Conservation (phyloP, 345 rosid species). For the Citrus maxima region DNA sequence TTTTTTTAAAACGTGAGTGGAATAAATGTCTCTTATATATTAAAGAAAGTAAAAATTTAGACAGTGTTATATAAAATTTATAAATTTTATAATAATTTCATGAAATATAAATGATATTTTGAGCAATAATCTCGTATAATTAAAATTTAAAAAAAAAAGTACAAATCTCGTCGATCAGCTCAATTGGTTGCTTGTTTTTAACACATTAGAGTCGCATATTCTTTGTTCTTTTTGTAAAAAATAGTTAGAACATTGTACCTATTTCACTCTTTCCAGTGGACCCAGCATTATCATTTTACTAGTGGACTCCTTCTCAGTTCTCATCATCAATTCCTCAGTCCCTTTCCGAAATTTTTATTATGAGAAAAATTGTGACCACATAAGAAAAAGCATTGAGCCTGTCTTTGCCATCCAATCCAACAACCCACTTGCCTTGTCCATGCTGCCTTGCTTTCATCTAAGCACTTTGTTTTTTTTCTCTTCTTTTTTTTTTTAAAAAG, state of each 20-base stretch:
- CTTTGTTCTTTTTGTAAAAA: too few relatives aligned
- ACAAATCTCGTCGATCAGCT: too few relatives aligned
- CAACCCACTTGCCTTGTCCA: background rate
- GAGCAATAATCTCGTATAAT: rapidly evolving
- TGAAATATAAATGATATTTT: too few relatives aligned
- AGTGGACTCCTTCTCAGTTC: background rate
- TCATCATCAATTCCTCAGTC: background rate
- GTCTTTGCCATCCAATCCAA: background rate
- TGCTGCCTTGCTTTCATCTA: background rate
- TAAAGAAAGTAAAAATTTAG: too few relatives aligned
- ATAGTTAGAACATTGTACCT: background rate
- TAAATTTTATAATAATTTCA: too few relatives aligned
- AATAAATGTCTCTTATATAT: too few relatives aligned
- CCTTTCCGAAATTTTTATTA: background rate
- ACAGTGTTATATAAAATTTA: too few relatives aligned
- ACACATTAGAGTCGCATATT: too few relatives aligned
- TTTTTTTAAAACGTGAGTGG: too few relatives aligned
- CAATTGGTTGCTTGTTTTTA: too few relatives aligned
- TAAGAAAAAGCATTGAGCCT: background rate
- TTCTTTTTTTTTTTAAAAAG: background rate
- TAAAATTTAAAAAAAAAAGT: too few relatives aligned
- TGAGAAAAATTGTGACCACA: background rate
- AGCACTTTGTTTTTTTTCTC: background rate
- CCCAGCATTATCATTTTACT: background rate
- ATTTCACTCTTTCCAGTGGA: background rate